Evolutionary conservation across 1,139 yeast genomes (phyloP).

Genomic region (Yamadazyma diddensiae): DNA sequence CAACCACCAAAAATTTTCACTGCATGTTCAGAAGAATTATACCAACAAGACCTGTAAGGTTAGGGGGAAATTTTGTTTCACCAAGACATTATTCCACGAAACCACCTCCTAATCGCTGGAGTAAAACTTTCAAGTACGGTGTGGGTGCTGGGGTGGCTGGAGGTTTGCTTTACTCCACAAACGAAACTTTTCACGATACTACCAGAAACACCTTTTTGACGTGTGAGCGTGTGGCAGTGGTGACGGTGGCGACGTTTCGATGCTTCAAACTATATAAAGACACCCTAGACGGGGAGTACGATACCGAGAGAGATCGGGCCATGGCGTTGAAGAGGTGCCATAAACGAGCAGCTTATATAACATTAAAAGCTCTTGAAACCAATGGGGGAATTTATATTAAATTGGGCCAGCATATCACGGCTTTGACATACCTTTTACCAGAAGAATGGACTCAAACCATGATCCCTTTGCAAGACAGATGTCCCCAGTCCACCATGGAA

Average conservation of each 20-base stretch:
- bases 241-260: constrained; percentile 57
- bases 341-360: constrained; percentile 70
- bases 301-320: constrained; percentile 46
- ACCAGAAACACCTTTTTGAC: constrained; percentile 37
- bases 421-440: constrained; percentile 87
- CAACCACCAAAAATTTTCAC: neutral
- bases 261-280: constrained; percentile 66
- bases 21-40: too few relatives aligned
- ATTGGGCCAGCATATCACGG: constrained; percentile 90
- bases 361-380: constrained; percentile 72
- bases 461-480: constrained; percentile 88
- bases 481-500: constrained; percentile 76
- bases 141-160: constrained; percentile 30
- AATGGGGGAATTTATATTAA: constrained; percentile 95
- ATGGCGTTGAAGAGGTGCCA: constrained; percentile 61
- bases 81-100: too few relatives aligned
- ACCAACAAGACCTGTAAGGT: too few relatives aligned
- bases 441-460: constrained; percentile 93
- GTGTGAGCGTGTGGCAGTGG: constrained; percentile 58
- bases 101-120: neutral
- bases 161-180: constrained; percentile 30
- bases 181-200: constrained; percentile 24
- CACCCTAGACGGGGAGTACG: constrained; percentile 48
- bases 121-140: constrained; percentile 24
- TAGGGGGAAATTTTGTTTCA: too few relatives aligned